These are phyloP conservation scores for Aspergillus kassunensis DNA, from an alignment of 495 filamentous ascomycete species.

Conservation along the genomic window DNA sequence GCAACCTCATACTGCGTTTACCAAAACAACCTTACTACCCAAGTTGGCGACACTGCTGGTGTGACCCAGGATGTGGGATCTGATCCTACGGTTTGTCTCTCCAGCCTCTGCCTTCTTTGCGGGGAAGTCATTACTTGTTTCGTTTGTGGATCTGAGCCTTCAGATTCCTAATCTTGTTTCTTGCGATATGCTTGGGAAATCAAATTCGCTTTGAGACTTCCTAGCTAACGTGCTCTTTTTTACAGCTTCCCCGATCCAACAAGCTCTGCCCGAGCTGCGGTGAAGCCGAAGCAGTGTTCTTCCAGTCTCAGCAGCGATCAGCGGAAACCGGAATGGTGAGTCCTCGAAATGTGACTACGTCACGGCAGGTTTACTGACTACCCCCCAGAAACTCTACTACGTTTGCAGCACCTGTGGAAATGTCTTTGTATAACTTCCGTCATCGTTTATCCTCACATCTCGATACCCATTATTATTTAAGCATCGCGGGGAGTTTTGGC, in stretches of 20 bases:
- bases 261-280: constrained; percentile 78
- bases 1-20: constrained; percentile 86
- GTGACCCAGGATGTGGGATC: constrained; percentile 94
- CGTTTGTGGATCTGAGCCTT: constrained; percentile 34
- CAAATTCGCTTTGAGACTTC: constrained; percentile 10
- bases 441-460: constrained; percentile 15
- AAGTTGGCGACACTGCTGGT: constrained; percentile 90
- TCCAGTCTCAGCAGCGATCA: constrained; percentile 95
- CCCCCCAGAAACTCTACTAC: constrained; percentile 90
- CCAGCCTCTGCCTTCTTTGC: constrained; percentile 50
- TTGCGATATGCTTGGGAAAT: constrained; percentile 9
- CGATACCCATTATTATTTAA: constrained; percentile 35
- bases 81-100: constrained; percentile 91
- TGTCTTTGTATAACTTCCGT: constrained; percentile 62
- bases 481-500: constrained; percentile 30
- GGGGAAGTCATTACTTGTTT: constrained; percentile 49
- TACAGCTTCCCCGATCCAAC: constrained; percentile 77
- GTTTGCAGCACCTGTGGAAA: constrained; percentile 91
- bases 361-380: neutral
- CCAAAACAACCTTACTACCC: constrained; percentile 83
- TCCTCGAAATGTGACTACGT: neutral
- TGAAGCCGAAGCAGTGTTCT: constrained; percentile 88
- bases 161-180: constrained; percentile 12
- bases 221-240: constrained; percentile 49
- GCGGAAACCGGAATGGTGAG: constrained; percentile 97